phyloP scores from a whole-genome alignment of 2,329 filamentous ascomycete genomes.

The Gremmenia infestans region DNA sequence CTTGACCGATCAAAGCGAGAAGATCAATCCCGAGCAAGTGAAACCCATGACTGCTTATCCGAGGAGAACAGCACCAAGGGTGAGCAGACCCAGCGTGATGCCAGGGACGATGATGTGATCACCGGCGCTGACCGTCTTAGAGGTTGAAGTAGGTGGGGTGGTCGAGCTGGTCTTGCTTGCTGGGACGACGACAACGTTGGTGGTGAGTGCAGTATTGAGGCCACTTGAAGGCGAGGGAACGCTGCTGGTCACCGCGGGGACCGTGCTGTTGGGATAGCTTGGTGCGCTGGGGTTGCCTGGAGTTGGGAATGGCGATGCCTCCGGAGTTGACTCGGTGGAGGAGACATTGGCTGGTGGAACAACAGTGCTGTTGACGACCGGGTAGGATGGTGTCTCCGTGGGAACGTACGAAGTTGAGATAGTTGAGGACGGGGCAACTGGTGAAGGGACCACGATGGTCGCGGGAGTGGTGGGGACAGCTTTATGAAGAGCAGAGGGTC shows the following conservation, averaged over 20 bases:
- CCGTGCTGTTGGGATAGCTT: neutral
- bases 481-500: neutral
- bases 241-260: neutral
- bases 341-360: neutral
- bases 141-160: neutral
- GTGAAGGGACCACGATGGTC: neutral
- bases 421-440: neutral
- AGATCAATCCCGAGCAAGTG: neutral
- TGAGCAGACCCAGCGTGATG: conserved; percentile 2
- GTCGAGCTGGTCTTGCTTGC: neutral
- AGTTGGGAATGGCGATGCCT: neutral
- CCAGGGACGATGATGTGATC: conserved; percentile 1
- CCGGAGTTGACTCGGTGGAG: neutral
- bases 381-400: neutral
- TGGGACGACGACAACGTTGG: neutral
- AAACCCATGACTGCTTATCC: neutral
- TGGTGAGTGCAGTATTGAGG: neutral
- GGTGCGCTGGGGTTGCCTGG: neutral
- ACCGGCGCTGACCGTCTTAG: neutral
- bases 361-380: neutral
- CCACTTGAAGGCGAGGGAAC: neutral
- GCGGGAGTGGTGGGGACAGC: neutral
- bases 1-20: neutral
- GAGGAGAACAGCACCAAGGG: conserved; percentile 3
- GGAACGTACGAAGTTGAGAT: neutral